Evolutionary conservation across 371 early-diverging fungal species (phyloP).

Genomic region (Sanchytrium tribonematis): DNA sequence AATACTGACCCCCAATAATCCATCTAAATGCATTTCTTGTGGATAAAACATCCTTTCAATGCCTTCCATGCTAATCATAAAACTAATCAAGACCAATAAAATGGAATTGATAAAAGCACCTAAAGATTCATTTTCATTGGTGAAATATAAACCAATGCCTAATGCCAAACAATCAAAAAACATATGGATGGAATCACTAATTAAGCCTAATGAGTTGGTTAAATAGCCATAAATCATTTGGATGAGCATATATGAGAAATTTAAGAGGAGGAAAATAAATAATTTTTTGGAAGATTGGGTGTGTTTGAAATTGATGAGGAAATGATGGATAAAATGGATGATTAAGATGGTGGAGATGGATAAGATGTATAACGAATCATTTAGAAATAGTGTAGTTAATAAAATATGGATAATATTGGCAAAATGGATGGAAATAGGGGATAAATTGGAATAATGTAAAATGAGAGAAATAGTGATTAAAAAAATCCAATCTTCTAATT

Average conservation of each 20-base stretch:
- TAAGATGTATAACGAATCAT: neutral
- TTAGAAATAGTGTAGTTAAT: neutral
- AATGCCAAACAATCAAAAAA: conserved; percentile 80
- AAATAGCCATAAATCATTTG: conserved; percentile 63
- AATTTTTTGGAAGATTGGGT: neutral
- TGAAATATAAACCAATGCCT: conserved; percentile 57
- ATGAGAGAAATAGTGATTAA: neutral
- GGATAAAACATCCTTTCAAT: conserved; percentile 54
- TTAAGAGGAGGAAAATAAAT: conserved; percentile 16
- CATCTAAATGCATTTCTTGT: conserved; percentile 38
- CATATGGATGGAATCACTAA: conserved; percentile 81
- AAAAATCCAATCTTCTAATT: neutral
- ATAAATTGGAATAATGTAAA: neutral
- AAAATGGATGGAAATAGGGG: neutral
- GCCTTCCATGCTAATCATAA: conserved; percentile 64
- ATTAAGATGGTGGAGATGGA: neutral
- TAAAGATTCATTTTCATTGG: conserved; percentile 58
- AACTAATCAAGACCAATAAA: conserved; percentile 52
- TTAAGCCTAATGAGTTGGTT: conserved; percentile 71
- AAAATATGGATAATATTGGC: neutral
- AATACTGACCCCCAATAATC: conserved; percentile 21
- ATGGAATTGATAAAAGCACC: conserved; percentile 73
- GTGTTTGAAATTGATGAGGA: neutral
- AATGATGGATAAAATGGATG: neutral
- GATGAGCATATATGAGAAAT: conserved; percentile 72